Percentiles rank a stretch among this genome's conserved stretches.
These are phyloP conservation scores for Pseudophaeomoniella oleicola DNA, from an alignment of 2,329 filamentous ascomycete species.

Conservation along the genomic window DNA sequence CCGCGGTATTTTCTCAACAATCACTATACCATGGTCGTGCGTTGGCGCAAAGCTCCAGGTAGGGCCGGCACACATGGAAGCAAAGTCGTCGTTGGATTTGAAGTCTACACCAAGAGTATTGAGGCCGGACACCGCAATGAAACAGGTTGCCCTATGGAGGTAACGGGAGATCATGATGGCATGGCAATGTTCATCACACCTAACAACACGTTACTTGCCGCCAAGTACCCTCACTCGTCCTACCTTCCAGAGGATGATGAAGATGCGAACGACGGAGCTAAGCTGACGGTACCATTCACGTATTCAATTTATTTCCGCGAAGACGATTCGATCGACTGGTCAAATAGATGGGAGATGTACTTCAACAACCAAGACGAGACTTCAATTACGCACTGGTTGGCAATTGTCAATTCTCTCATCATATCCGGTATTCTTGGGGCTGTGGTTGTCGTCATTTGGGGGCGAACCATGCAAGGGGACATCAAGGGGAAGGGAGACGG, in stretches of 20 bases:
- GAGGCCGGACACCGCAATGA: slow-evolving; percentile 46
- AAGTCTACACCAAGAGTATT: slow-evolving; percentile 80
- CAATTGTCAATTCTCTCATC: slow-evolving; percentile 73
- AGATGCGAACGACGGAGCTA: slow-evolving; percentile 49
- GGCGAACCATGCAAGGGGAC: slow-evolving; percentile 63
- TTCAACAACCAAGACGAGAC: slow-evolving; percentile 79
- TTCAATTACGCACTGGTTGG: slow-evolving; percentile 71
- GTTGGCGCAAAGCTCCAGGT: slow-evolving; percentile 58
- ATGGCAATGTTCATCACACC: slow-evolving; percentile 56
- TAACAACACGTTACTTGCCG: slow-evolving; percentile 36
- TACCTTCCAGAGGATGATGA: slow-evolving; percentile 42
- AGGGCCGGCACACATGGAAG: slow-evolving; percentile 53
- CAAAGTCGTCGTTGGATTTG: slow-evolving; percentile 75
- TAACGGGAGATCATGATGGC: slow-evolving; percentile 47
- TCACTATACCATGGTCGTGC: slow-evolving; percentile 72
- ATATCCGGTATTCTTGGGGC: slow-evolving; percentile 68
- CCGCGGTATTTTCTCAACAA: slow-evolving; percentile 68
- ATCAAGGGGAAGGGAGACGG: slow-evolving; percentile 60
- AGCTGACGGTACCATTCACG: slow-evolving; percentile 62
- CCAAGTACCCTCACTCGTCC: slow-evolving; percentile 43
- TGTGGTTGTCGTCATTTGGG: slow-evolving; percentile 66
- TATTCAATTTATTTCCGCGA: slow-evolving; percentile 87
- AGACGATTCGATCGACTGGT: slow-evolving; percentile 67
- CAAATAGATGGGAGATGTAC: slow-evolving; percentile 74
- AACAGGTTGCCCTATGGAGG: slow-evolving; percentile 52